These are phyloP conservation scores for Boechera divaricarpa DNA, from an alignment of 345 rosid species.

Conservation along the genomic window DNA sequence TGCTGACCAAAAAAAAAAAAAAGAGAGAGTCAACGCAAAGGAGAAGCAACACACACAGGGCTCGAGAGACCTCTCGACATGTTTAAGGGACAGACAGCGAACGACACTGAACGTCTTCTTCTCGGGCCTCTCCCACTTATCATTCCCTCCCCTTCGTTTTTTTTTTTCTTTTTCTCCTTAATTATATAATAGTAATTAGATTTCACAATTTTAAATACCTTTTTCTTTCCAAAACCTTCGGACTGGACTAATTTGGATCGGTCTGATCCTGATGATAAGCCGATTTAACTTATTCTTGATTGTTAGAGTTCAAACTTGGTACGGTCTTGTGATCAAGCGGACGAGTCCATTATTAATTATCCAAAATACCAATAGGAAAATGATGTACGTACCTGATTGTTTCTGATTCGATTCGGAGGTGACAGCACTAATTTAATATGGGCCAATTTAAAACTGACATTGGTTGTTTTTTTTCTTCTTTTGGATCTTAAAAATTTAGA, in stretches of 20 bases:
- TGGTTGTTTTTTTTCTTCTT: too few species aligned
- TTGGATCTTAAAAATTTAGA: background rate
- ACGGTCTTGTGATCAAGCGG: background rate
- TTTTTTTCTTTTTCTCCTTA: background rate
- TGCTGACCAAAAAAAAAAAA: background rate
- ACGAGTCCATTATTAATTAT: background rate
- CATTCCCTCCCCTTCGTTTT: slow-evolving; percentile 26
- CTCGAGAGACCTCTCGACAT: slow-evolving; percentile 49
- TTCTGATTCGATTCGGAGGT: slow-evolving; percentile 20
- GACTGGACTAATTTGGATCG: slow-evolving; percentile 31
- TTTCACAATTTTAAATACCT: slow-evolving; percentile 7
- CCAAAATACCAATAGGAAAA: background rate
- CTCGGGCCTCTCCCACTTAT: slow-evolving; percentile 46
- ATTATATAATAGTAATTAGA: background rate
- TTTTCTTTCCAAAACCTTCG: slow-evolving; percentile 30
- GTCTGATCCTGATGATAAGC: slow-evolving; percentile 1
- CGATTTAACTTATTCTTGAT: too few species aligned
- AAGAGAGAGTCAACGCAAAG: slow-evolving; percentile 38
- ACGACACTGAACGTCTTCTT: slow-evolving; percentile 39
- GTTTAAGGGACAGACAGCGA: slow-evolving; percentile 42
- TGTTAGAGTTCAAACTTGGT: background rate
- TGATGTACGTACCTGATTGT: background rate
- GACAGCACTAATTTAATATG: slow-evolving; percentile 5
- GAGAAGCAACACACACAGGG: slow-evolving; percentile 43
- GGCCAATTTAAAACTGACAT: background rate